Conservation (phyloP, 805 yeast genomes). For the Wickerhamiella sorbophila region DNA sequence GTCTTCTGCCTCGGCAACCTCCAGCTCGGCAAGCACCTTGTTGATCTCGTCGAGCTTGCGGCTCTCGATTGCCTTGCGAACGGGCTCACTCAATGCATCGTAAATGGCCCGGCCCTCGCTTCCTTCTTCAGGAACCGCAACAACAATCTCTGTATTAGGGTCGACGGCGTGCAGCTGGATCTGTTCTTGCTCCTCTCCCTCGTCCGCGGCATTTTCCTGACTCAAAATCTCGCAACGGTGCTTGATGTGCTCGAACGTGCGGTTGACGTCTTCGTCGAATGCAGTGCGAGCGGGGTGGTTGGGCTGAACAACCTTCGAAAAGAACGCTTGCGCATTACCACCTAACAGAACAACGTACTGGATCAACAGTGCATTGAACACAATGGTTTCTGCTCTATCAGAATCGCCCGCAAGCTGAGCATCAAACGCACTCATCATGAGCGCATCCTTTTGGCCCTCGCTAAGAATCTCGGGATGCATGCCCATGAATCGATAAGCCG, state of each 20-base stretch:
- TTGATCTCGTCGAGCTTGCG: constrained; percentile 65
- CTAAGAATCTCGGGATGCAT: constrained; percentile 51
- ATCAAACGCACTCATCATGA: constrained; percentile 87
- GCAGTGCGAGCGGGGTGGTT: constrained; percentile 52
- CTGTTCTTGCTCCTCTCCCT: constrained; percentile 52
- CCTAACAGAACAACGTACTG: constrained; percentile 46
- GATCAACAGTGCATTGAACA: constrained; percentile 64
- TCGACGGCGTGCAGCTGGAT: constrained; percentile 84
- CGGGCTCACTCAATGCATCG: constrained; percentile 44
- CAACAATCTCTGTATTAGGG: constrained; percentile 60
- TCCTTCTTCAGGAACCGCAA: constrained; percentile 39
- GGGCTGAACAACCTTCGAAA: constrained; percentile 42
- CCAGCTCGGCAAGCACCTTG: constrained; percentile 59
- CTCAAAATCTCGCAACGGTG: constrained; percentile 56
- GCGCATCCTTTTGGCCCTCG: constrained; percentile 79
- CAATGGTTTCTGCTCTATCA: constrained; percentile 42
- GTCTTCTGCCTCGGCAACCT: constrained; percentile 65
- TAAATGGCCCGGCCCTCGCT: constrained; percentile 26
- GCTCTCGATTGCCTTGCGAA: constrained; percentile 67
- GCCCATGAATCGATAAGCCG: constrained; percentile 39
- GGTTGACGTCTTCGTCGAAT: constrained; percentile 56
- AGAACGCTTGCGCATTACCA: constrained; percentile 49
- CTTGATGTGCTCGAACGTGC: constrained; percentile 62
- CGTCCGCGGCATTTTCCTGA: constrained; percentile 25
- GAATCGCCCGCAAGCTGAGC: constrained; percentile 51